Percentiles rank a stretch among this genome's conserved stretches.
These are phyloP conservation scores for Beauveria sp. DNA, from an alignment of 2,329 filamentous ascomycete genomes.

Conservation along the genomic window DNA sequence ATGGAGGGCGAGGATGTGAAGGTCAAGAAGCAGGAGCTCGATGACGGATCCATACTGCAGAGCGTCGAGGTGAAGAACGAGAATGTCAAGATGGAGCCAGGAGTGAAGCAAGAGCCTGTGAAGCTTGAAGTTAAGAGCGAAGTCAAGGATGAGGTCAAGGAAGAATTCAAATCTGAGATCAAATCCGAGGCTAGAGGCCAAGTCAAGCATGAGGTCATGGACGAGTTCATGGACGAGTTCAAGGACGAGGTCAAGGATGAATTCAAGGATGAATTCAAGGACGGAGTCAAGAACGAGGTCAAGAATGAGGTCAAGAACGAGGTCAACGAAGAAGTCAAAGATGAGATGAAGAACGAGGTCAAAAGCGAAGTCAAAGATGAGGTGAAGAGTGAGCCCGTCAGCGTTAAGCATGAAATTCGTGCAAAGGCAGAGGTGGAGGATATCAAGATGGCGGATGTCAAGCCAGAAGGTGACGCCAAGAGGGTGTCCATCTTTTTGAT, in stretches of 20 bases:
- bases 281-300: constrained; percentile 10
- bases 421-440: neutral
- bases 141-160: neutral
- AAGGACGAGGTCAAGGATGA: constrained; percentile 7
- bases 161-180: constrained; percentile 1
- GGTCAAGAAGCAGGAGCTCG: constrained; percentile 4
- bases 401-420: neutral
- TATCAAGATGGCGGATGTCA: neutral
- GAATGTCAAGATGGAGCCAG: neutral
- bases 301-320: neutral
- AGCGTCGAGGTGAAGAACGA: constrained; percentile 10
- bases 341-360: neutral
- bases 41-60: neutral
- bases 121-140: constrained; percentile 10
- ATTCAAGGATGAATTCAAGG: constrained; percentile 14
- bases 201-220: constrained; percentile 9
- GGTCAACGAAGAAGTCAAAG: neutral
- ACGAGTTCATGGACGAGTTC: too few species aligned
- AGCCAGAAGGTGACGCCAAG: neutral
- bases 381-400: neutral
- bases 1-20: constrained; percentile 2
- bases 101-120: neutral
- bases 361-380: neutral
- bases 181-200: constrained; percentile 12
- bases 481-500: constrained; percentile 9